A percentile compares a stretch with the other conserved stretches of the same genome.
Evolutionary conservation across 208 protist genomes (phyloP).

Genomic region (Phytomonas sp.): DNA sequence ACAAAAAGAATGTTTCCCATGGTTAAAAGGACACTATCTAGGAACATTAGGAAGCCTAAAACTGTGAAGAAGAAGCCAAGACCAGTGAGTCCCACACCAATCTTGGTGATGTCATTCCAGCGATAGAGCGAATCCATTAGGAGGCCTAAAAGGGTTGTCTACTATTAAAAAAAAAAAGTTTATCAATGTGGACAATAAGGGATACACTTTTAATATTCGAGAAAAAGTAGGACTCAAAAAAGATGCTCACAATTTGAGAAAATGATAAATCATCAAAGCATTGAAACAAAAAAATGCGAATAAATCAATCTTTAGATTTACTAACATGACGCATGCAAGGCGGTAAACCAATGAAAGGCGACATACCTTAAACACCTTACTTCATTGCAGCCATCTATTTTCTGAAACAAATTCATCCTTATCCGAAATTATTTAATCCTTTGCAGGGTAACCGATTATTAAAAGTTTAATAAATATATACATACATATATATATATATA

Average conservation of each 20-base stretch:
- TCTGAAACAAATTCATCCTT: too few relatives aligned
- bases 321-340: too few relatives aligned
- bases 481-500: too few relatives aligned
- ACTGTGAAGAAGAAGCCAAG: conserved; percentile 77
- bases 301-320: too few relatives aligned
- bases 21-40: conserved; percentile 80
- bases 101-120: conserved; percentile 85
- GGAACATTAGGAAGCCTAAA: conserved; percentile 70
- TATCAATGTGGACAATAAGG: not conserved
- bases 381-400: too few relatives aligned
- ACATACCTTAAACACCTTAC: too few relatives aligned
- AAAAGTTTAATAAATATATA: too few relatives aligned
- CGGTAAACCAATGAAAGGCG: too few relatives aligned
- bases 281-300: not conserved
- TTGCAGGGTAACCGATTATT: too few relatives aligned
- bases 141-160: not conserved
- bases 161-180: conserved; percentile 2
- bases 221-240: too few relatives aligned
- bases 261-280: not conserved
- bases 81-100: conserved; percentile 76
- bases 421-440: too few relatives aligned
- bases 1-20: conserved; percentile 90
- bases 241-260: too few relatives aligned
- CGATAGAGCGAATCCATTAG: conserved; percentile 86
- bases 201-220: not conserved